Conservation (phyloP, 345 rosid genomes). For the Populus ilicifolia region DNA sequence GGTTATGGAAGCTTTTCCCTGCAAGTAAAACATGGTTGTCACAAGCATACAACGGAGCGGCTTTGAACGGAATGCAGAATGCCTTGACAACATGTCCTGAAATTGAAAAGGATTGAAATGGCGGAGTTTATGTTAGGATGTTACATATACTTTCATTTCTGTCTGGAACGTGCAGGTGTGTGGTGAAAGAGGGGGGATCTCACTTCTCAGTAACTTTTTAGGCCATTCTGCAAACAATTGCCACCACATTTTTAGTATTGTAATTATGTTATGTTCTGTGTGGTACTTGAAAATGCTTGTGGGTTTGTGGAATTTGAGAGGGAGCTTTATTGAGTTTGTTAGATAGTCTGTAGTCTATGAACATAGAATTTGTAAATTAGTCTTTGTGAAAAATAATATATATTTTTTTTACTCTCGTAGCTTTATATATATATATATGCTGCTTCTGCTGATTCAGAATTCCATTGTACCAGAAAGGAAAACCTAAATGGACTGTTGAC, state of each 20-base stretch:
- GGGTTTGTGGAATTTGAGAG: constrained; percentile 2
- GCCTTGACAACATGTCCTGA: neutral
- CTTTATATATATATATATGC: no score
- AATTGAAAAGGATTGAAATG: constrained; percentile 1
- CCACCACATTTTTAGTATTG: constrained; percentile 1
- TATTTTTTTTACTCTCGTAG: neutral
- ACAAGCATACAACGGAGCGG: neutral
- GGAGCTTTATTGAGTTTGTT: constrained; percentile 8
- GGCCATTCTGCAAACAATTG: neutral
- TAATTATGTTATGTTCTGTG: constrained; percentile 8
- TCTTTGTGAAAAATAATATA: constrained; percentile 5
- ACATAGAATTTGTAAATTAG: constrained; percentile 24
- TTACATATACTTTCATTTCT: neutral
- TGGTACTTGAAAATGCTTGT: constrained; percentile 15
- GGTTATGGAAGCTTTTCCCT: neutral
- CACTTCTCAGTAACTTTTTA: neutral
- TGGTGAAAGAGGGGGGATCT: neutral
- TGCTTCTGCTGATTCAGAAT: neutral
- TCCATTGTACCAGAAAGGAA: neutral
- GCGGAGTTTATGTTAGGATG: neutral
- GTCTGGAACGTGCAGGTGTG: constrained; percentile 5
- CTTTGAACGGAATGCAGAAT: neutral
- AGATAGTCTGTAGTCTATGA: neutral
- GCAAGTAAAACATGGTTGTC: neutral
- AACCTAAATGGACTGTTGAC: no score